Base-by-base conservation (phyloP, 129 eudicot species). In the Mikania micrantha region DNA sequence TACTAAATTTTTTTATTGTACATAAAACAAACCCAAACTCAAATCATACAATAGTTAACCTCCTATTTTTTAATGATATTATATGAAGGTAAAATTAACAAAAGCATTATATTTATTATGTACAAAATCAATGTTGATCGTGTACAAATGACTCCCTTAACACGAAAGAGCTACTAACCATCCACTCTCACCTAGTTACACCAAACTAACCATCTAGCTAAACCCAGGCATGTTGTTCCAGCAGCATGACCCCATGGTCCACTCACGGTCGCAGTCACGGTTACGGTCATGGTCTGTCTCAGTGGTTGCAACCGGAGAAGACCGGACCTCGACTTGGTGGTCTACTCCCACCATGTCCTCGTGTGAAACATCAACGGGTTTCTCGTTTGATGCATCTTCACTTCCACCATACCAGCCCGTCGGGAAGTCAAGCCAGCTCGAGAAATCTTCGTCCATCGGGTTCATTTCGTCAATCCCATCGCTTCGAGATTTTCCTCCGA, bases 401-500 rank as follows among this genome's bases (percentile, higher is more conserved):
- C 47, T 62, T 49, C 50, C 89, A 7, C 70, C 81, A 11, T 77
- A 78, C 89, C 89, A 84, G 20, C 72, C 89, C 1, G 85, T 50
- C 7, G 95, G 95, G 72, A 88, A 80, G 50, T 90, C 90, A 4
- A 90, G 87, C 78, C 89, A 80, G 71, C 76, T 77, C 64, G 80
- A 35, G 15, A 90, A 71, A 68, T 85, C 97, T 12, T 87, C 97
- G 7, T 85, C 88, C 74, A 73, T 64, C 9, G 69, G 29, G 58
- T 79, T 80, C 48, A 62, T 66, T 31, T 74, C 88, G 6, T 78
- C 83, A 5, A 36, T 63, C 1, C 42, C 75, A 3, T 67, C 79
- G 29, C 59, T 76, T 73, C 47, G 74, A 60, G 60, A 50, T 39
- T 76, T 85, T 77, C 58, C 57, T 24, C 49, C 77, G 9, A 73